These are phyloP conservation scores for Parastagonospora nodorum DNA, from an alignment of 2,329 filamentous ascomycete genomes.

Conservation along the genomic window DNA sequence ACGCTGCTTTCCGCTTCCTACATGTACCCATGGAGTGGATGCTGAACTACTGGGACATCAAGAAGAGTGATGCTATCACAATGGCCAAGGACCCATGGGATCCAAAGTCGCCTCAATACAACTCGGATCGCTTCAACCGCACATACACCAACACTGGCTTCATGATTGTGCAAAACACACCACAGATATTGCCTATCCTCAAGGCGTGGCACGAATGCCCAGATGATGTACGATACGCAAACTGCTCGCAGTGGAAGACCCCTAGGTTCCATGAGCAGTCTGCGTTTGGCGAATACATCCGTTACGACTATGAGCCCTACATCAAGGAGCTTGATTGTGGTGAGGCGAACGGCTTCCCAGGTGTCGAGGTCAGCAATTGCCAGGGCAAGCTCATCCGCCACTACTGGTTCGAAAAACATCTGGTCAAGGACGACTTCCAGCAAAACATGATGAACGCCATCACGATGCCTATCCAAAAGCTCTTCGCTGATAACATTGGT, in stretches of 20 bases:
- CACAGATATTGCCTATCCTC: slow-evolving; percentile 55
- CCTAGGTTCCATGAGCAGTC: slow-evolving; percentile 47
- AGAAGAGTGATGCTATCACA: slow-evolving; percentile 49
- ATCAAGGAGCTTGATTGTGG: slow-evolving; percentile 46
- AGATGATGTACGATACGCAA: slow-evolving; percentile 40
- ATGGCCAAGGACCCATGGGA: slow-evolving; percentile 53
- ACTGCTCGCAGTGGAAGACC: slow-evolving; percentile 46
- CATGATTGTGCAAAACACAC: slow-evolving; percentile 59
- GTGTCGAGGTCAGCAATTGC: slow-evolving; percentile 41
- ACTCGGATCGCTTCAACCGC: slow-evolving; percentile 50
- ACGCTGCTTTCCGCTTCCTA: slow-evolving; percentile 53
- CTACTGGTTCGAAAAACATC: slow-evolving; percentile 45
- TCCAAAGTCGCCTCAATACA: slow-evolving; percentile 38
- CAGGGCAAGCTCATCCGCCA: slow-evolving; percentile 45
- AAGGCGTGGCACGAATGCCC: slow-evolving; percentile 55
- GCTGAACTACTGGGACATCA: slow-evolving; percentile 56
- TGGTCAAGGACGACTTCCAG: slow-evolving; percentile 40
- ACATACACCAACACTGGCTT: slow-evolving; percentile 59
- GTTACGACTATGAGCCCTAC: slow-evolving; percentile 46
- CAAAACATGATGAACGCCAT: slow-evolving; percentile 47
- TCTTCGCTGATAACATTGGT: slow-evolving; percentile 38
- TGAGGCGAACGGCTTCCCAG: slow-evolving; percentile 47
- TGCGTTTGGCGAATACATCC: slow-evolving; percentile 47
- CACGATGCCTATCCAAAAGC: slow-evolving; percentile 40
- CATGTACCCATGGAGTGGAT: slow-evolving; percentile 58